These are phyloP conservation scores for Stephania japonica DNA, from an alignment of 164 flowering plant species.

Conservation along the genomic window DNA sequence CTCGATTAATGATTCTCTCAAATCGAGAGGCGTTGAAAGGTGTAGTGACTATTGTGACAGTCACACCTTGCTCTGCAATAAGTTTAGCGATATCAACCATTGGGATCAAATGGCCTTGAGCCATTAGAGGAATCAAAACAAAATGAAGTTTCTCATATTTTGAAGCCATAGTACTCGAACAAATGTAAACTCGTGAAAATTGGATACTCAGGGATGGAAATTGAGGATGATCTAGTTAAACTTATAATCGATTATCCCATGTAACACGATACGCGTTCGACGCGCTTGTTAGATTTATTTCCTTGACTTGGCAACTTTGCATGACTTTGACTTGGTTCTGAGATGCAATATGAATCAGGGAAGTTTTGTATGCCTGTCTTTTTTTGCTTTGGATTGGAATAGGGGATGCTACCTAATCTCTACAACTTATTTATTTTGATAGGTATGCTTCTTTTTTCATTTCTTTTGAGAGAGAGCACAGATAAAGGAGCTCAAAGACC, in stretches of 20 bases:
- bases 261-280: no score
- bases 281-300: no score
- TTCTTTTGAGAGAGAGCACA: no score
- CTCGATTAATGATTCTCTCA: slow-evolving; percentile 13
- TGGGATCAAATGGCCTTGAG: slow-evolving; percentile 29
- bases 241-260: no score
- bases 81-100: slow-evolving; percentile 55
- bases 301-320: no score
- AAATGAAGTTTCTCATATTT: slow-evolving; percentile 11
- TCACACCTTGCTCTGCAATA: slow-evolving; percentile 29
- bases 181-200: neutral
- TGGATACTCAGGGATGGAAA: neutral
- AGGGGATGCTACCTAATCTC: neutral
- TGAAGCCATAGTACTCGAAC: neutral
- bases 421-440: neutral
- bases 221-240: neutral
- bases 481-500: neutral
- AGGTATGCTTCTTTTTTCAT: neutral
- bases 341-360: no score
- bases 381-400: neutral
- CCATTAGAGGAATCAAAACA: slow-evolving; percentile 22
- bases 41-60: slow-evolving; percentile 44
- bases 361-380: no score
- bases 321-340: no score
- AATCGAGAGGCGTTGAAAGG: slow-evolving; percentile 33